A percentile compares a stretch with the other conserved stretches of the same genome.
Conservation (phyloP, 2,329 filamentous ascomycete species). For the Gremmenia infestans region DNA sequence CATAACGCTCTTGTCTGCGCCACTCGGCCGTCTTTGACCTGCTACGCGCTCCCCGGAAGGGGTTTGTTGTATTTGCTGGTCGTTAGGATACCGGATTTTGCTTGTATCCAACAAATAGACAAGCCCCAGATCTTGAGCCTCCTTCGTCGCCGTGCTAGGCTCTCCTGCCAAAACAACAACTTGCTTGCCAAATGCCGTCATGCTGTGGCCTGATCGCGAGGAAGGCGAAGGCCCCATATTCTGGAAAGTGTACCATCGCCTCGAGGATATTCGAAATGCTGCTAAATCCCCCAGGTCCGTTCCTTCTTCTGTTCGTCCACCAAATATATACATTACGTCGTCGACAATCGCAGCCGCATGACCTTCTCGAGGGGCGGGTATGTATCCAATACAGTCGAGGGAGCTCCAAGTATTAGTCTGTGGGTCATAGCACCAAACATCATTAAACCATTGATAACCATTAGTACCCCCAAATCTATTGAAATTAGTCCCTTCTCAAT, state of each 20-base stretch:
- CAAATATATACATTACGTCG: constrained; percentile 99
- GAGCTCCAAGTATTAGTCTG: constrained; percentile 77
- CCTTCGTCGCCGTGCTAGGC: constrained; percentile 78
- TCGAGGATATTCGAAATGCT: constrained; percentile 74
- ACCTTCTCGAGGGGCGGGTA: constrained; percentile 87
- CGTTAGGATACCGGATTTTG: constrained; percentile 94
- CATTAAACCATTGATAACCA: constrained; percentile 95
- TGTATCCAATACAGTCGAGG: constrained; percentile 95
- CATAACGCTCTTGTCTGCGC: constrained; percentile 34
- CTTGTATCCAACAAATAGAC: constrained; percentile 90
- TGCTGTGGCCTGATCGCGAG: constrained; percentile 89
- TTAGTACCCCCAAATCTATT: constrained; percentile 93
- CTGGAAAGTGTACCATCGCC: constrained; percentile 98
- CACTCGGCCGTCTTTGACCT: constrained; percentile 37
- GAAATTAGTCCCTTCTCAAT: constrained; percentile 13
- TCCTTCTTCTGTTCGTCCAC: constrained; percentile 90
- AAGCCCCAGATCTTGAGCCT: constrained; percentile 79
- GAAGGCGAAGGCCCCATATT: constrained; percentile 98
- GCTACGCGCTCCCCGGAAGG: constrained; percentile 38
- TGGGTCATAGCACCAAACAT: constrained; percentile 95
- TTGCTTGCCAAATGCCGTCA: constrained; percentile 91
- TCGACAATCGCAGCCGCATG: constrained; percentile 91
- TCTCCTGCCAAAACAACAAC: constrained; percentile 92
- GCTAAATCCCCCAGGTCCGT: constrained; percentile 89
- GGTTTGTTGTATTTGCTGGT: constrained; percentile 40